Base-by-base conservation (phyloP, 2,329 filamentous ascomycete species). In the Thelonectria olida region DNA sequence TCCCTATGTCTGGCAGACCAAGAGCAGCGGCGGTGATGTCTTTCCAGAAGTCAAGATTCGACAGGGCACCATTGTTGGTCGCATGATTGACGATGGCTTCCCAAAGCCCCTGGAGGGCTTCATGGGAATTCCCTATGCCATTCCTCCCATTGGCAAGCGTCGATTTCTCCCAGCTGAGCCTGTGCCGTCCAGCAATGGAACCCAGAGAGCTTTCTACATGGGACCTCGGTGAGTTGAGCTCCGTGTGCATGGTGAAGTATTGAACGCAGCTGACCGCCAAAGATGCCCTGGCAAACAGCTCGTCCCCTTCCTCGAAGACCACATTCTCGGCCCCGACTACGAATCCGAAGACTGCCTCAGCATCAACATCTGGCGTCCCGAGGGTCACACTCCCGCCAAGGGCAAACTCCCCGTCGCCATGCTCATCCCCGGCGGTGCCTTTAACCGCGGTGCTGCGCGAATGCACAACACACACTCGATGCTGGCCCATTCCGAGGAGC, bases 121-220 rank as follows among this genome's bases (percentile, higher is more conserved):
- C 61, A 74, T 82, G 44, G 81, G 81, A 1, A 78, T 85, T 39
- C 81, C 80, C 0, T 84, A 84, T 67, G 81, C 80, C 0, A 65
- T 79, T 8, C 77, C 80, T n/a, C 81, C 82, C 3, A 70, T 73
- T 19, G 80, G 78, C 2, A 70, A 81, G 7, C 73, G 75, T 3
- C 73, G 82, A 15, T 84, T 84, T 58, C 73, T 65, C 5, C 76
- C 69, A 9, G 72, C 80, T 2, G 73, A 70, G 39, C 59, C 68
- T 15, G 66, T 78, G 2, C 64, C 67, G 12, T 49, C 55, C 7
- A 68, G 72, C 8, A 72, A 76, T 38, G 67, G 64, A 19, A 69
- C 65, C 1, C 34, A 64, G 1, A 64, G 73, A 23, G 71, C 74
- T 0, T 75, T 66, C n/a, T 71, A 63, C 10, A 6, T 62, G 6